These are phyloP conservation scores for Paraconiothyrium brasiliense DNA, from an alignment of 2,329 filamentous ascomycete species.

Conservation along the genomic window DNA sequence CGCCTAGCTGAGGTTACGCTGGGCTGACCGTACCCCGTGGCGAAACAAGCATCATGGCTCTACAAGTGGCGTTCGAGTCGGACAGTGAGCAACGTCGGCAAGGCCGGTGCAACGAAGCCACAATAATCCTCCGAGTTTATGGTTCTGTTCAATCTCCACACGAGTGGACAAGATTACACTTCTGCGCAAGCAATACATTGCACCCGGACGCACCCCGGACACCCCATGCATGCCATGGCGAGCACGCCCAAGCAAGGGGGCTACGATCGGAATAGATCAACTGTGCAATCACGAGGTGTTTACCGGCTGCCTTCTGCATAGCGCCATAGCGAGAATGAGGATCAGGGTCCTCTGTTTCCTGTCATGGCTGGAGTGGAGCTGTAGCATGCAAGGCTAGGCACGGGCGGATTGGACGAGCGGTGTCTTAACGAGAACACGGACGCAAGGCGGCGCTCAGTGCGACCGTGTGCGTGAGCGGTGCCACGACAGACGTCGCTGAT, in stretches of 20 bases:
- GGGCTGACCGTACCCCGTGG: conserved; percentile 15
- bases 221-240: conserved; percentile 28
- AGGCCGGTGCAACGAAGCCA: conserved; percentile 21
- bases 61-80: conserved; percentile 23
- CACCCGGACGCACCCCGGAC: conserved; percentile 24
- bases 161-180: conserved; percentile 13
- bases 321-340: conserved; percentile 14
- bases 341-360: conserved; percentile 29
- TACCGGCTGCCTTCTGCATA: conserved; percentile 12
- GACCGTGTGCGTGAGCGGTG: conserved; percentile 36
- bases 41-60: conserved; percentile 20
- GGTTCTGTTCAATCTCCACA: conserved; percentile 29
- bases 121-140: conserved; percentile 15
- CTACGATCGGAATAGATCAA: conserved; percentile 17
- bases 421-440: conserved; percentile 31
- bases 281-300: conserved; percentile 26
- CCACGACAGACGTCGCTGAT: conserved; percentile 37
- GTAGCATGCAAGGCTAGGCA: conserved; percentile 30
- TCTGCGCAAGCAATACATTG: conserved; percentile 15
- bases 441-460: conserved; percentile 39
- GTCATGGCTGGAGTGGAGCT: conserved; percentile 28
- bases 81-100: conserved; percentile 30
- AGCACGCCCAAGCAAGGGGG: conserved; percentile 27
- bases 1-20: conserved; percentile 14
- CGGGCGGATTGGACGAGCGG: conserved; percentile 30